Percentiles rank a stretch among this genome's conserved stretches.
Conservation (phyloP, 2,329 filamentous ascomycete species). For the Eurotiales sp. region DNA sequence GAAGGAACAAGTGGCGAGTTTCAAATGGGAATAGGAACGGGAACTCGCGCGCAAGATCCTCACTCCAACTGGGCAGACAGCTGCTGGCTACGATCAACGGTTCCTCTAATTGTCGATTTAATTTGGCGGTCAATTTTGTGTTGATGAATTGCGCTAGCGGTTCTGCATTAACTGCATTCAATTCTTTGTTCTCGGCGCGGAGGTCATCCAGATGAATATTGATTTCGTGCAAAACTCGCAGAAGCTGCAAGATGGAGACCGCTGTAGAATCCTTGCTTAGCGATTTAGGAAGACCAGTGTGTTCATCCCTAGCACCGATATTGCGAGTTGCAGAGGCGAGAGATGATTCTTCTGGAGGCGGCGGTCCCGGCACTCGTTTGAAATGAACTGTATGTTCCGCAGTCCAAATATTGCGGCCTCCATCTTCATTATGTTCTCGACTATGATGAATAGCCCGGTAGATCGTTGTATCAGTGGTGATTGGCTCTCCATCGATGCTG, state of each 20-base stretch:
- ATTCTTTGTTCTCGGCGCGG: conserved; percentile 69
- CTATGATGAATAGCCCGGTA: conserved; percentile 86
- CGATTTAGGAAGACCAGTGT: conserved; percentile 68
- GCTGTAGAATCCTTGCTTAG: conserved; percentile 80
- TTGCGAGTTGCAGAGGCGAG: conserved; percentile 54
- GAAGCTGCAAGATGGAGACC: conserved; percentile 77
- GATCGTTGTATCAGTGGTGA: conserved; percentile 89
- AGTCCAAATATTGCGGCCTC: conserved; percentile 80
- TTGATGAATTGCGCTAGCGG: conserved; percentile 94
- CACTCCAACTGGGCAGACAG: conserved; percentile 91
- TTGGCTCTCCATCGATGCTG: conserved; percentile 70
- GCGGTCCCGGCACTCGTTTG: conserved; percentile 76
- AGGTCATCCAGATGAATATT: conserved; percentile 94
- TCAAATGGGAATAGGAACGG: conserved; percentile 98
- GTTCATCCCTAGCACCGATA: conserved; percentile 49
- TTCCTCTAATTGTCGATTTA: conserved; percentile 95
- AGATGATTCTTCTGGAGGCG: conserved; percentile 66
- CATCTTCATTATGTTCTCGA: conserved; percentile 58
- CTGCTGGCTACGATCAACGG: conserved; percentile 95
- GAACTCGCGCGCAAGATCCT: conserved; percentile 88
- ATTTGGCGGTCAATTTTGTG: conserved; percentile 94
- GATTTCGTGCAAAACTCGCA: conserved; percentile 86
- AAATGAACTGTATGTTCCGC: conserved; percentile 89
- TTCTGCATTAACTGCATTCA: conserved; percentile 70
- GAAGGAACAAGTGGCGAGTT: conserved; percentile 91